Evolutionary conservation across 495 filamentous ascomycete genomes (phyloP).

Genomic region (Pyrenopolyporus hunteri): DNA sequence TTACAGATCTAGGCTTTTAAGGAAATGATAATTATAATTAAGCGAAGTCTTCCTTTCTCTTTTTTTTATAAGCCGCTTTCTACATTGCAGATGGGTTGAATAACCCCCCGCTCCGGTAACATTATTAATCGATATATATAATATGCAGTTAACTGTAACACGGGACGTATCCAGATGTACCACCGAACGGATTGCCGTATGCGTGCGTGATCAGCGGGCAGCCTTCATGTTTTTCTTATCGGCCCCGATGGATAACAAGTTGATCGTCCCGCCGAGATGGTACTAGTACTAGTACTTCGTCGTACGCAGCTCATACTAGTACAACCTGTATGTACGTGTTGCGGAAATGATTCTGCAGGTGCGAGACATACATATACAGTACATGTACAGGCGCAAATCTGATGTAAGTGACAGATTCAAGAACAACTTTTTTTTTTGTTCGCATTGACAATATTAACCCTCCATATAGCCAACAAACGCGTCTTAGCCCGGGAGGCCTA

Average conservation of each 20-base stretch:
- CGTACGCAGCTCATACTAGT: too few relatives aligned
- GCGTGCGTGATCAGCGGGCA: constrained; percentile 3
- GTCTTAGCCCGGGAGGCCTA: constrained; percentile 2
- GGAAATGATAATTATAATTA: too few relatives aligned
- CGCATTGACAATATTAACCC: constrained; percentile 19
- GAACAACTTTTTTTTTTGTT: neutral
- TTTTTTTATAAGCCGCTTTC: too few relatives aligned
- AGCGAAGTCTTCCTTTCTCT: too few relatives aligned
- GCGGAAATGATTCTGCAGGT: constrained; percentile 20
- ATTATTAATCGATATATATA: neutral
- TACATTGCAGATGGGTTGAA: too few relatives aligned
- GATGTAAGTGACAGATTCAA: neutral
- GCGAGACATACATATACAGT: constrained; percentile 24
- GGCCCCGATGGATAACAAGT: neutral
- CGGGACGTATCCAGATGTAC: neutral
- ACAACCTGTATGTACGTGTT: constrained; percentile 10
- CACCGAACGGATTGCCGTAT: constrained; percentile 16
- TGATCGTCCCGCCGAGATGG: too few relatives aligned
- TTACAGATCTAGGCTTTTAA: too few relatives aligned
- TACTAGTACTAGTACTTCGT: neutral
- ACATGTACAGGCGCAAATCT: constrained; percentile 2
- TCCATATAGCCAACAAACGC: neutral
- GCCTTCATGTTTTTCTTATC: neutral
- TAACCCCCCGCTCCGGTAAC: too few relatives aligned
- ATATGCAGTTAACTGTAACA: neutral